Percentiles rank a stretch among this genome's conserved stretches.
phyloP scores from a whole-genome alignment of 2,329 filamentous ascomycete genomes.

The Grosmannia penicillata region DNA sequence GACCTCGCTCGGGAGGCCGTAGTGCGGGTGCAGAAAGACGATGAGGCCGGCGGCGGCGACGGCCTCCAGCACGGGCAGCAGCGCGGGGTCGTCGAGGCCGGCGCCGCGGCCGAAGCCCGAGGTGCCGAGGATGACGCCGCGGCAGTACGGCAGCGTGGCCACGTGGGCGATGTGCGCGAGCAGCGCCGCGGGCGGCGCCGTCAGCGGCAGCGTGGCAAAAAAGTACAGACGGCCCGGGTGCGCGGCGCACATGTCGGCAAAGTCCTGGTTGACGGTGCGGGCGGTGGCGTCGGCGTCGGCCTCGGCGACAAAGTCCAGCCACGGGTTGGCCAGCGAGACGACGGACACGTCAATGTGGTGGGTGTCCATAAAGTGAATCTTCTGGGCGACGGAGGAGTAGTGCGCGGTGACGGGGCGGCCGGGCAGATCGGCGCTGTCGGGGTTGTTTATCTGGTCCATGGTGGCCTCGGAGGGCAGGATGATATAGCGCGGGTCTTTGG shows the following conservation, averaged over 20 bases:
- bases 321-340: constrained; percentile 82
- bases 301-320: constrained; percentile 68
- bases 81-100: constrained; percentile 61
- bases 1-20: constrained; percentile 67
- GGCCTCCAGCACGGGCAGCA: constrained; percentile 59
- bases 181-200: constrained; percentile 46
- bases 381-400: constrained; percentile 67
- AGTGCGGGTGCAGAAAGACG: constrained; percentile 83
- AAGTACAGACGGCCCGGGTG: constrained; percentile 60
- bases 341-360: constrained; percentile 74
- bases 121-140: constrained; percentile 82
- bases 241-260: constrained; percentile 53
- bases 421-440: constrained; percentile 29
- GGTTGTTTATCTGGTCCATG: constrained; percentile 26
- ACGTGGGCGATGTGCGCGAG: constrained; percentile 51
- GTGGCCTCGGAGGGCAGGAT: constrained; percentile 34
- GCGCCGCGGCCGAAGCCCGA: constrained; percentile 58
- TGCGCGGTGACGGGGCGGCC: constrained; percentile 73
- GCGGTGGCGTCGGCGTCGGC: constrained; percentile 50
- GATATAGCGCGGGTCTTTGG: constrained; percentile 47
- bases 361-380: constrained; percentile 75
- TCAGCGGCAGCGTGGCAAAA: constrained; percentile 70
- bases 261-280: constrained; percentile 58
- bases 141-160: constrained; percentile 46
- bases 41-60: constrained; percentile 50